Conservation (phyloP, 169 alveolate species). For the Babesia sp. region DNA sequence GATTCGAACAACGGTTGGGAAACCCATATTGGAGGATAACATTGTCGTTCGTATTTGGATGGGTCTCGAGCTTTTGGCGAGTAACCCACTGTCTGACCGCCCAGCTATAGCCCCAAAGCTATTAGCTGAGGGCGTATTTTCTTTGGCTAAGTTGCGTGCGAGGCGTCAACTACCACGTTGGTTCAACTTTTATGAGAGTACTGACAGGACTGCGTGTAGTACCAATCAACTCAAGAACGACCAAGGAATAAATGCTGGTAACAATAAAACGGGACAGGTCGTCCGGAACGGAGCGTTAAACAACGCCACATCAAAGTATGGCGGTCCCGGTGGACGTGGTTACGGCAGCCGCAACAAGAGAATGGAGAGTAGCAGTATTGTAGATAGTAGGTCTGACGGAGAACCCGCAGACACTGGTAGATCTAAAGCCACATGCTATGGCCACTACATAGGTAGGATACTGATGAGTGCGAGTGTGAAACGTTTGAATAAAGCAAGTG, state of each 20-base stretch:
- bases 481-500: constrained; percentile 77
- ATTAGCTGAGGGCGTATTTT: constrained; percentile 77
- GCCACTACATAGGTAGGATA: constrained; percentile 84
- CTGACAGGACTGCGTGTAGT: too few relatives aligned
- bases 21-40: constrained; percentile 86
- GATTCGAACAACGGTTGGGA: constrained; percentile 73
- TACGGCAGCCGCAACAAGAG: neutral
- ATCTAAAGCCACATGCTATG: constrained; percentile 3
- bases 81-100: constrained; percentile 3
- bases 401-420: neutral
- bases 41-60: constrained; percentile 85
- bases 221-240: too few relatives aligned
- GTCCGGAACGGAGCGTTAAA: too few relatives aligned
- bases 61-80: constrained; percentile 56
- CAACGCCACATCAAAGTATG: too few relatives aligned
- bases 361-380: neutral
- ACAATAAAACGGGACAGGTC: neutral
- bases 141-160: constrained; percentile 75
- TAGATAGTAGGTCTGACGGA: neutral
- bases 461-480: constrained; percentile 86
- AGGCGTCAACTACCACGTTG: constrained; percentile 78
- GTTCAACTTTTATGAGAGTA: constrained; percentile 87
- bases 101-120: constrained; percentile 50
- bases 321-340: neutral
- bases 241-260: too few relatives aligned